Evolutionary conservation across 768 basidiomycete genomes (phyloP).

Genomic region (Phylloporus sp.): DNA sequence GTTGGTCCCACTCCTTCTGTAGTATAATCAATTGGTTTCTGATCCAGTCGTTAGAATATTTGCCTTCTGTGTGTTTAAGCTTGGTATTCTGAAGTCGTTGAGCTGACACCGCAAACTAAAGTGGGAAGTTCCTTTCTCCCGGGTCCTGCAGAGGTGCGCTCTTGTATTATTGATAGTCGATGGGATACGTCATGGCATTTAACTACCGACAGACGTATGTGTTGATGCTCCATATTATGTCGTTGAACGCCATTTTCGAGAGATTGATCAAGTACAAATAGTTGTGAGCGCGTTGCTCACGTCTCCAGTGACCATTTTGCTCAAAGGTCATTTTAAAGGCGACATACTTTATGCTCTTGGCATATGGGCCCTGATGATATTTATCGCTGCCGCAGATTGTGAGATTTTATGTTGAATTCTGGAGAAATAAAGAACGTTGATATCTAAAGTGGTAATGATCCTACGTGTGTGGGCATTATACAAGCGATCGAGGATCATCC

Average conservation of each 20-base stretch:
- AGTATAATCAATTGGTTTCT: not conserved
- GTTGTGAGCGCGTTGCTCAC: not conserved
- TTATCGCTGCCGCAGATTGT: slow-evolving; percentile 2
- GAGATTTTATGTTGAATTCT: not conserved
- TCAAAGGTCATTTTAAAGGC: not conserved
- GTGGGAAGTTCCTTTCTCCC: slow-evolving; percentile 1
- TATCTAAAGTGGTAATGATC: not conserved
- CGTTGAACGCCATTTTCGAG: not conserved
- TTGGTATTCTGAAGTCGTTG: not conserved
- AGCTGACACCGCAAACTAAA: not conserved
- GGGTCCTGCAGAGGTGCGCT: not conserved
- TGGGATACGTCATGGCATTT: not conserved
- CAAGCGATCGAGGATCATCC: not conserved
- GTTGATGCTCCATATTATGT: not conserved
- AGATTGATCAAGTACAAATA: not conserved
- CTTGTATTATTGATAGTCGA: too few relatives aligned
- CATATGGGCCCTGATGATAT: not conserved
- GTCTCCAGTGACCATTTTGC: not conserved
- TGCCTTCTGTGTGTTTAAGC: not conserved
- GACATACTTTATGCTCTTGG: not conserved
- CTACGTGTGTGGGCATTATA: slow-evolving; percentile 1
- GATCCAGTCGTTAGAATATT: not conserved
- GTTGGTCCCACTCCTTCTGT: not conserved
- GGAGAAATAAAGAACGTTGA: not conserved
- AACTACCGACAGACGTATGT: not conserved